phyloP scores from a whole-genome alignment of 1,139 yeast species.

The Candida dubliniensis region DNA sequence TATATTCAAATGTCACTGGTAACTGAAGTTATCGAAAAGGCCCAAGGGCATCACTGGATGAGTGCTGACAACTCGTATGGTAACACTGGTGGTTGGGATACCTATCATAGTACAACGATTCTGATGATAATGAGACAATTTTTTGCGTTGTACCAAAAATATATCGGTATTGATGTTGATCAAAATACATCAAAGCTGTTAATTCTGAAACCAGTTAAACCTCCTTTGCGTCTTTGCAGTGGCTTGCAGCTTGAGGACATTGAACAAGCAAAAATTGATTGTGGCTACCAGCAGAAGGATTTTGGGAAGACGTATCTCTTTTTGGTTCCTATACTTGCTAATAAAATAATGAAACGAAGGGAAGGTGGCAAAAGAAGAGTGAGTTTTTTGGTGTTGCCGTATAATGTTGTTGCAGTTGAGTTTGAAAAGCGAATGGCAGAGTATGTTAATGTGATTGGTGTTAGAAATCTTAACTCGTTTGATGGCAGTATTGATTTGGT shows the following conservation, averaged over 20 bases:
- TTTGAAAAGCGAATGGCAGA: neutral
- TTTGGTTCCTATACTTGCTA: neutral
- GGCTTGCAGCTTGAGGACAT: no score
- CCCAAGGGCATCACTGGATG: neutral
- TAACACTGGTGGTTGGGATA: neutral
- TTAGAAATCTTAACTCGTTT: no score
- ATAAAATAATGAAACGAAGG: no score
- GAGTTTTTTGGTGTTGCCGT: neutral
- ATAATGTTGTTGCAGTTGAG: neutral
- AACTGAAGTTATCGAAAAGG: neutral
- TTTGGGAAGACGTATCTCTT: neutral
- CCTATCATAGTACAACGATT: no score
- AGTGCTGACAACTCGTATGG: neutral
- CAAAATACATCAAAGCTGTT: no score
- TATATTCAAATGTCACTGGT: neutral
- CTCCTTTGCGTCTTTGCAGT: no score
- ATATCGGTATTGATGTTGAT: no score
- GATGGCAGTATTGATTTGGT: neutral
- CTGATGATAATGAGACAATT: neutral
- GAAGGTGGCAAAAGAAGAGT: neutral
- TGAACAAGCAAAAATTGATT: neutral
- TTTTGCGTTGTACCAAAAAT: no score
- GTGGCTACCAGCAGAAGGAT: neutral
- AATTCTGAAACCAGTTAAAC: no score
- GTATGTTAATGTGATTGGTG: neutral